These are phyloP conservation scores for Tieghemostelium lacteum DNA, from an alignment of 78 protist species.

Conservation along the genomic window DNA sequence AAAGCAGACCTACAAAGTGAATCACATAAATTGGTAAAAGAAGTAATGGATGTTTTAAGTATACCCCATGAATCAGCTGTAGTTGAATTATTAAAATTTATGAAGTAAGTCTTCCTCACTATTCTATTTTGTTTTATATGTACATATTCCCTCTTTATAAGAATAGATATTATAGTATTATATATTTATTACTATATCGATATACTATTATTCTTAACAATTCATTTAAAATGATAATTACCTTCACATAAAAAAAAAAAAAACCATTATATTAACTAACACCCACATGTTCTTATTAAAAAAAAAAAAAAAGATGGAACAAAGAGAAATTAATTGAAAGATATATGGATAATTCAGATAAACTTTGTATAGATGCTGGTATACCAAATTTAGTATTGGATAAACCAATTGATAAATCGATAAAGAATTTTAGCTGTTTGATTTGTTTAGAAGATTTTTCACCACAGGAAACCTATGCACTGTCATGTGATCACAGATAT, in stretches of 20 bases:
- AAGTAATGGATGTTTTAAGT: constrained; percentile 73
- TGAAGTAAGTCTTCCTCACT: constrained; percentile 62
- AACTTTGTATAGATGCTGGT: constrained; percentile 72
- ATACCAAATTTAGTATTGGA: constrained; percentile 57
- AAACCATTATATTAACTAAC: neutral
- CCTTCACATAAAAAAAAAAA: neutral
- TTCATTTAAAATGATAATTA: too few relatives aligned
- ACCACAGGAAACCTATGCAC: constrained; percentile 64
- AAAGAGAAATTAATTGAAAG: constrained; percentile 83
- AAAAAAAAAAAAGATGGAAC: constrained; percentile 65
- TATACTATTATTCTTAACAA: too few relatives aligned
- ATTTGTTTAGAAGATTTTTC: constrained; percentile 80
- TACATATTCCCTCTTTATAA: too few relatives aligned
- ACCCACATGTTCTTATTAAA: neutral
- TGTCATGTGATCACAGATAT: constrained; percentile 77
- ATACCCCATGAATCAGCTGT: constrained; percentile 72
- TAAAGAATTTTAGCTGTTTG: constrained; percentile 36
- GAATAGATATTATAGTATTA: too few relatives aligned
- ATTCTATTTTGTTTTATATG: neutral
- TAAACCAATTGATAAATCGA: constrained; percentile 3
- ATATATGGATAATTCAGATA: constrained; percentile 79
- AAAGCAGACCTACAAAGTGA: constrained; percentile 28
- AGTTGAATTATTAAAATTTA: constrained; percentile 32
- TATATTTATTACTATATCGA: too few relatives aligned
- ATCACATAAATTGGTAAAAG: constrained; percentile 65